Evolutionary conservation across 495 filamentous ascomycete genomes (phyloP).

Genomic region (Platismatia glauca): DNA sequence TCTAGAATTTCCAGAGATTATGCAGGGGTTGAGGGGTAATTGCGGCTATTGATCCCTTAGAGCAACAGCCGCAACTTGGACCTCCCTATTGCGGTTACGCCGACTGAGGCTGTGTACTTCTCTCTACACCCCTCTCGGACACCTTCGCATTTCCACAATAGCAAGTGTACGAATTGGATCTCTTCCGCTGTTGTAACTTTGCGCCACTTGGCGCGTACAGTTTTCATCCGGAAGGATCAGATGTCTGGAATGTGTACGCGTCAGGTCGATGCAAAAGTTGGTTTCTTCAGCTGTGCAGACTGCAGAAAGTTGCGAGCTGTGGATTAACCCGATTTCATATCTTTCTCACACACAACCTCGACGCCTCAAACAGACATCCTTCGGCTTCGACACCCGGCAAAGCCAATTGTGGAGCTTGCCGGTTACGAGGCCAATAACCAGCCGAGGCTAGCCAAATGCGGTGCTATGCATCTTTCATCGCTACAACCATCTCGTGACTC

Average conservation of each 20-base stretch:
- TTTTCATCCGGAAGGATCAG: background rate
- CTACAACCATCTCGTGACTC: background rate
- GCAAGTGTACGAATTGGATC: background rate
- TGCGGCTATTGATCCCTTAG: background rate
- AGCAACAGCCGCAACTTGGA: background rate
- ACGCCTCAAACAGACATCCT: background rate
- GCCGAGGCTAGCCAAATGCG: background rate
- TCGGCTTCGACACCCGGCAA: background rate
- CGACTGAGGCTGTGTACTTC: no score
- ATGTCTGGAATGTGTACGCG: background rate
- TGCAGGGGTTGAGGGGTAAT: background rate
- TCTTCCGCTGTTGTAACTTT: background rate
- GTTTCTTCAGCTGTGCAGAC: background rate
- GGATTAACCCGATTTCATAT: background rate
- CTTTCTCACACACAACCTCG: background rate
- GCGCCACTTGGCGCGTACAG: background rate
- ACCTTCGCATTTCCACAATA: background rate
- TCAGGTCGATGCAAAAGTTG: background rate
- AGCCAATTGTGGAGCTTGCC: background rate
- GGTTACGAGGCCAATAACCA: background rate
- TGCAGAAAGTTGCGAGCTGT: background rate
- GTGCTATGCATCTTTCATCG: background rate
- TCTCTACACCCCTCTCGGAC: background rate
- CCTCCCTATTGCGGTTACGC: background rate
- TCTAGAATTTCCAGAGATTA: background rate